Evolutionary conservation across 139 green algal species (phyloP).

Genomic region (Auxenochlorella protothecoides): DNA sequence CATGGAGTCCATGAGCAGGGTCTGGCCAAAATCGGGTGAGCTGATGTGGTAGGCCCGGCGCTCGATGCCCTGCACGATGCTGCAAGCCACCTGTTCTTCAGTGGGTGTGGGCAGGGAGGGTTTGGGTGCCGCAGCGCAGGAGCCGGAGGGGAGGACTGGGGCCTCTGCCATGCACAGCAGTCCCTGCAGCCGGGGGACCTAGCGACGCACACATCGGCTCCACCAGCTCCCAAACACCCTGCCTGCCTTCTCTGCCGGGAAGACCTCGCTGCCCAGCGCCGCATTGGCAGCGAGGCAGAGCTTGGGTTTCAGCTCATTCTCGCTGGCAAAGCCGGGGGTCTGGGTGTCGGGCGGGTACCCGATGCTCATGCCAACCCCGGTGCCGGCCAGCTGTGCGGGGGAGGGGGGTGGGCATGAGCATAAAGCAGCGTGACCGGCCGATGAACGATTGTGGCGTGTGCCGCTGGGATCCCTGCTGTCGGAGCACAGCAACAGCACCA

Average conservation of each 20-base stretch:
- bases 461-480: not conserved
- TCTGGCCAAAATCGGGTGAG: slow-evolving; percentile 38
- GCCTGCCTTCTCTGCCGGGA: slow-evolving; percentile 34
- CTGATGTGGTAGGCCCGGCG: slow-evolving; percentile 45
- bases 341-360: slow-evolving; percentile 73
- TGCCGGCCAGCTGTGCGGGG: slow-evolving; percentile 48
- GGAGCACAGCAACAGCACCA: not conserved
- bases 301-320: slow-evolving; percentile 56
- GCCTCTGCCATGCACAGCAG: no score
- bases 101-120: not conserved
- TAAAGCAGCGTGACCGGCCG: no score
- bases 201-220: not conserved
- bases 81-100: slow-evolving; percentile 34
- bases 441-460: not conserved
- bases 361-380: slow-evolving; percentile 52
- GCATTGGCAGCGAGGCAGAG: slow-evolving; percentile 39
- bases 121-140: no score
- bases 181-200: no score
- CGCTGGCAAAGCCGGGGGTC: slow-evolving; percentile 58
- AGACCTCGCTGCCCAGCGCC: slow-evolving; percentile 31
- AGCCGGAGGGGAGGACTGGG: no score
- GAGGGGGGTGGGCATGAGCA: not conserved
- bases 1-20: slow-evolving; percentile 32
- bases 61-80: slow-evolving; percentile 34
- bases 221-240: not conserved